Evolutionary conservation across 1,284 basidiomycete species (phyloP).

Genomic region (Ustilago hordei): DNA sequence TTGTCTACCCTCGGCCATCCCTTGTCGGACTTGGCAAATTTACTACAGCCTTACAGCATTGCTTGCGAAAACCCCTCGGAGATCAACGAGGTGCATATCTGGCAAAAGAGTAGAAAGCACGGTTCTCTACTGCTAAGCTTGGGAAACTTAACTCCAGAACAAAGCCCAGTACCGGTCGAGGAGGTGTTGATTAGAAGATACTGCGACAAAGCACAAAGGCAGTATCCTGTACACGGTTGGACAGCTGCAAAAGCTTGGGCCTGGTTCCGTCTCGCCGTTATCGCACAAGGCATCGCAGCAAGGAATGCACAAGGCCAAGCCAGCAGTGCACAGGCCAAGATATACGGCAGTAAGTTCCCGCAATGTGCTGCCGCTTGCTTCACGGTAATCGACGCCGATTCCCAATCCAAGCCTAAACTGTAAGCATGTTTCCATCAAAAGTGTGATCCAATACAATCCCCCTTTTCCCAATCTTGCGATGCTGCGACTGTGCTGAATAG

Average conservation of each 20-base stretch:
- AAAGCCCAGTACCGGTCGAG: conserved; percentile 74
- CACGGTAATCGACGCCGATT: conserved; percentile 26
- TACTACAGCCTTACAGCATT: conserved; percentile 77
- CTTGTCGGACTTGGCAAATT: conserved; percentile 89
- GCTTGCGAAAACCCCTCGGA: conserved; percentile 22
- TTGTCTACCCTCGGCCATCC: conserved; percentile 78
- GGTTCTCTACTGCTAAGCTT: conserved; percentile 52
- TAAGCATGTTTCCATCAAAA: neutral
- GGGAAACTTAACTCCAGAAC: conserved; percentile 71
- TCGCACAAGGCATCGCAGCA: conserved; percentile 92
- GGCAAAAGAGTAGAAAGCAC: conserved; percentile 12
- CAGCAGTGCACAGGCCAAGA: conserved; percentile 76
- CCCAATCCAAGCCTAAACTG: conserved; percentile 11
- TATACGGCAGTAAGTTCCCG: conserved; percentile 58
- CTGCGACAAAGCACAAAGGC: conserved; percentile 75
- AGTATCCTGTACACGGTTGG: conserved; percentile 82
- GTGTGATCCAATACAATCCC: no score
- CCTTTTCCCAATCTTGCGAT: no score
- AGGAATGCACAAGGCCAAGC: conserved; percentile 86
- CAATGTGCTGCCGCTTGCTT: conserved; percentile 34
- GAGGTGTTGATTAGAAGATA: conserved; percentile 83
- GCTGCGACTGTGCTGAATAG: no score
- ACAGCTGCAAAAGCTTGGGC: conserved; percentile 86
- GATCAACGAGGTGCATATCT: conserved; percentile 33
- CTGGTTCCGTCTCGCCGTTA: conserved; percentile 87